Conservation (phyloP, 129 eudicot species). For the Flaveria ramosissima region DNA sequence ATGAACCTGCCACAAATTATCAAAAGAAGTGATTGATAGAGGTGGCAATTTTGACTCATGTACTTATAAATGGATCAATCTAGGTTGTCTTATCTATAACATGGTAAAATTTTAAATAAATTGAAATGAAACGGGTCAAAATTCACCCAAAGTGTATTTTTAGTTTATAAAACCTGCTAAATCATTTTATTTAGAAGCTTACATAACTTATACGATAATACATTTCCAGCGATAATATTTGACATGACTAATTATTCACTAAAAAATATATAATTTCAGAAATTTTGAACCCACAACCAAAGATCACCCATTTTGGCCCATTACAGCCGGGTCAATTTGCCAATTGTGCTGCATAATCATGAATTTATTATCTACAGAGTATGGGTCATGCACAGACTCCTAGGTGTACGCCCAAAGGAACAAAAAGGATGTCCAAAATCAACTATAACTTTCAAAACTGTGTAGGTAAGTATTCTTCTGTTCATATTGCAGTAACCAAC, state of each 20-base stretch:
- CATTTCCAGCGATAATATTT: not conserved
- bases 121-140: not conserved
- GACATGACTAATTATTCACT: not conserved
- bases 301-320: too few species aligned
- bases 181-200: not conserved
- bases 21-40: not conserved
- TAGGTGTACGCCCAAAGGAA: too few species aligned
- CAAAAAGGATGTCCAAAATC: not conserved
- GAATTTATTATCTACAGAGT: too few species aligned
- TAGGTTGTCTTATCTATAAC: not conserved
- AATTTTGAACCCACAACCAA: too few species aligned
- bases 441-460: not conserved
- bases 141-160: not conserved
- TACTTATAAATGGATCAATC: not conserved
- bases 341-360: too few species aligned
- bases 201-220: not conserved
- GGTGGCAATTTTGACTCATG: not conserved
- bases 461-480: not conserved
- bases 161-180: not conserved
- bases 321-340: too few species aligned
- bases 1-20: slow-evolving; percentile 57
- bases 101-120: not conserved
- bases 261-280: not conserved
- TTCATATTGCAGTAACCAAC: slow-evolving; percentile 8
- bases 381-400: too few species aligned